Percentiles rank a stretch among this genome's conserved stretches.
phyloP scores from a whole-genome alignment of 148 eudicot genomes.

The Fagopyrum tataricum region DNA sequence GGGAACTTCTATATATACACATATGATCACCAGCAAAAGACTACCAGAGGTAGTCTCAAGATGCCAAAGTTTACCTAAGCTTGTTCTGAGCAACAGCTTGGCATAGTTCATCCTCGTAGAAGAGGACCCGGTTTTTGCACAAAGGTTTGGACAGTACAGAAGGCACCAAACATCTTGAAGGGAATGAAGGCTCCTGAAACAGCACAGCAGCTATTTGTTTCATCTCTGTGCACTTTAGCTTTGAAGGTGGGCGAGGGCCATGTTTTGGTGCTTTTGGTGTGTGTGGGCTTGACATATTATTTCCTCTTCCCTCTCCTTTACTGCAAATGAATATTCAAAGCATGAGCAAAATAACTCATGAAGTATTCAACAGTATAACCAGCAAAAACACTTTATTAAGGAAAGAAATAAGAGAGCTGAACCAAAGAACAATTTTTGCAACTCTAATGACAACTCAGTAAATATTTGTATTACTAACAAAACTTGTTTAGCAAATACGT shows the following conservation, averaged over 20 bases:
- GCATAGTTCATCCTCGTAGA: conserved; percentile 91
- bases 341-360: not conserved
- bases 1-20: not conserved
- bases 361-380: not conserved
- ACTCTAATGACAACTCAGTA: not conserved
- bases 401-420: not conserved
- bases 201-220: conserved; percentile 84
- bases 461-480: no score
- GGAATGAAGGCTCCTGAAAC: conserved; percentile 70
- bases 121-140: conserved; percentile 74
- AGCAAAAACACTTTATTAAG: not conserved
- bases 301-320: conserved; percentile 52
- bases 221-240: conserved; percentile 74
- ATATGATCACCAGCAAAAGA: conserved; percentile 2
- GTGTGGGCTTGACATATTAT: conserved; percentile 41
- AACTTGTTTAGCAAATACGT: not conserved
- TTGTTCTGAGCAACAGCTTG: conserved; percentile 96
- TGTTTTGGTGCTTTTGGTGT: conserved; percentile 99
- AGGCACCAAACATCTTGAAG: conserved; percentile 70
- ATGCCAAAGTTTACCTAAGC: conserved; percentile 44
- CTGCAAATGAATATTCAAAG: conserved; percentile 27
- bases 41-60: not conserved
- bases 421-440: not conserved
- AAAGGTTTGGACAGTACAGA: conserved; percentile 65
- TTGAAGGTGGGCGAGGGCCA: conserved; percentile 81